Evolutionary conservation across 2,329 filamentous ascomycete genomes (phyloP).

Genomic region (Cercospora sp.): DNA sequence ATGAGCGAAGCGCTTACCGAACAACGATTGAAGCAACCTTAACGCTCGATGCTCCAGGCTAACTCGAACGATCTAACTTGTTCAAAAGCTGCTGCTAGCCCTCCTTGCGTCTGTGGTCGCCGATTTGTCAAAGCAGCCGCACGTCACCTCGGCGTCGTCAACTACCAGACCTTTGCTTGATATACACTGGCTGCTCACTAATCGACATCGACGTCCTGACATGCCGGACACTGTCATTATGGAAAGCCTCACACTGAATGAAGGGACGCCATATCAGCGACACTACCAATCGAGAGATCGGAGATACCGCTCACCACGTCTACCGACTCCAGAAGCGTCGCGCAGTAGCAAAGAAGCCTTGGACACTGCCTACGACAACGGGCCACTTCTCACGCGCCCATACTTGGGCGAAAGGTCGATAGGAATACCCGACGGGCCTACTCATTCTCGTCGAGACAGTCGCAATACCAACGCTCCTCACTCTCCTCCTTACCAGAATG

Average conservation of each 20-base stretch:
- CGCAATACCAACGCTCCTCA: constrained; percentile 27
- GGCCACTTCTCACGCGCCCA: constrained; percentile 6
- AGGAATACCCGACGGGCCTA: constrained; percentile 10
- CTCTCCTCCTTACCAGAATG: constrained; percentile 35
- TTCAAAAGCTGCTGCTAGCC: constrained; percentile 21
- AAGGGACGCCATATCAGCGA: constrained; percentile 22
- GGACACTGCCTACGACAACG: constrained; percentile 25
- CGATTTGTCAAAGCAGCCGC: constrained; percentile 15
- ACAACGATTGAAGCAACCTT: constrained; percentile 24
- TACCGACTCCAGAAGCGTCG: constrained; percentile 37
- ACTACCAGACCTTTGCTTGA: not conserved
- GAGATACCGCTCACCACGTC: constrained; percentile 32
- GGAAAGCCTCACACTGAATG: constrained; percentile 28
- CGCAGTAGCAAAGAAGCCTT: constrained; percentile 33
- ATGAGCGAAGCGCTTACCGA: constrained; percentile 16
- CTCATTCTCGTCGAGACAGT: constrained; percentile 27
- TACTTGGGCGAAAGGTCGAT: constrained; percentile 13
- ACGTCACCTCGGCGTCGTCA: constrained; percentile 13
- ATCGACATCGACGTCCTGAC: not conserved
- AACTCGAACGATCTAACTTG: constrained; percentile 15
- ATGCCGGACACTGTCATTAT: constrained; percentile 17
- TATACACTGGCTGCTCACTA: not conserved
- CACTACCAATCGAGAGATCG: constrained; percentile 22
- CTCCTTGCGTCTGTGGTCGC: constrained; percentile 21
- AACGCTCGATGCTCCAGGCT: constrained; percentile 22